phyloP scores from a whole-genome alignment of 345 rosid species.

The Eucalyptus lansdowneana region DNA sequence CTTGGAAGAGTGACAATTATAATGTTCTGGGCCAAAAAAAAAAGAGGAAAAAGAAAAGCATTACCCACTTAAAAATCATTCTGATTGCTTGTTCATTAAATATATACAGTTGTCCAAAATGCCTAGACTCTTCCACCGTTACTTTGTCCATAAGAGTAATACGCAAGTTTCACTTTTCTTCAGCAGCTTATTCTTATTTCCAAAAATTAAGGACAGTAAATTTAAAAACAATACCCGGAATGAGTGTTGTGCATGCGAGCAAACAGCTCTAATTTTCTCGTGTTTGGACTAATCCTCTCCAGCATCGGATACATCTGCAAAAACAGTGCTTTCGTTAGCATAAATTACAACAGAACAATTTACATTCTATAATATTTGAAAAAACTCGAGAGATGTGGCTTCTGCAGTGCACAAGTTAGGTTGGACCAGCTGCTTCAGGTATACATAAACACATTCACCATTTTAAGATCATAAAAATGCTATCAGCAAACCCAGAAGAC shows the following conservation, averaged over 20 bases:
- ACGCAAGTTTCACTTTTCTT: neutral
- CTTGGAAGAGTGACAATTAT: neutral
- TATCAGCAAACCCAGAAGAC: neutral
- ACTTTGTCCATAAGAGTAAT: neutral
- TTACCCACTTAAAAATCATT: neutral
- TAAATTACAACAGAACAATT: neutral
- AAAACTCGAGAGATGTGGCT: neutral
- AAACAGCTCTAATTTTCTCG: conserved; percentile 87
- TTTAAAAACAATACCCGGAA: conserved; percentile 52
- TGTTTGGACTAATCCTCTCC: conserved; percentile 95
- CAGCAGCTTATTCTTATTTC: neutral
- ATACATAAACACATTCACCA: neutral
- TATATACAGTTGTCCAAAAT: neutral
- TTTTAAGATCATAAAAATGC: neutral
- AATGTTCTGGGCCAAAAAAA: neutral
- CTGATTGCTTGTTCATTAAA: neutral
- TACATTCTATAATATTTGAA: neutral
- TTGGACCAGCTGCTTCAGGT: neutral
- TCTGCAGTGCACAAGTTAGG: neutral
- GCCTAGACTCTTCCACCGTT: neutral
- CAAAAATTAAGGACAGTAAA: neutral
- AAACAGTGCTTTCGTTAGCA: neutral
- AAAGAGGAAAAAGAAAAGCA: neutral
- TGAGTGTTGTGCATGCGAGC: conserved; percentile 99
- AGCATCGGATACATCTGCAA: conserved; percentile 94